Conservation (phyloP, 306 rosid genomes). For the Astragalus membranaceus region DNA sequence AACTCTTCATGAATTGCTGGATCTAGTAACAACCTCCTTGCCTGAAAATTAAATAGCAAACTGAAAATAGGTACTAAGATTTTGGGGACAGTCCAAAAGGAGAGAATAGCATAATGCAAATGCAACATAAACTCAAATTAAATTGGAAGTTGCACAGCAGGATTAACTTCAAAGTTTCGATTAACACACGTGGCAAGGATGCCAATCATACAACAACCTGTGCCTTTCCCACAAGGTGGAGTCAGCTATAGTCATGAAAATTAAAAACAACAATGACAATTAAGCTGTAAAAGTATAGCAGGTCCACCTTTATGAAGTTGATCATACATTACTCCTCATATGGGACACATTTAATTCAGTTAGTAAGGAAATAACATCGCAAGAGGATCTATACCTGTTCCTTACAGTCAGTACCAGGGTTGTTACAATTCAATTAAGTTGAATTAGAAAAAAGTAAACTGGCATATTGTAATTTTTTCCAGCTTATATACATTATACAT, state of each 20-base stretch:
- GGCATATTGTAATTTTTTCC: no score
- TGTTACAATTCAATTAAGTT: no score
- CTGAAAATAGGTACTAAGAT: not conserved
- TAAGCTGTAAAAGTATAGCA: no score
- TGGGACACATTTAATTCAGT: no score
- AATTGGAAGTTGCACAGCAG: not conserved
- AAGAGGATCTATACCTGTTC: no score
- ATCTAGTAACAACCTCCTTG: constrained; percentile 81
- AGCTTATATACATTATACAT: no score
- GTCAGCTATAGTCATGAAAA: not conserved
- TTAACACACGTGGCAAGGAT: not conserved
- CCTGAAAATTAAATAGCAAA: constrained; percentile 41
- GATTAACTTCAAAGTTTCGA: not conserved
- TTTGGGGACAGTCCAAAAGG: not conserved
- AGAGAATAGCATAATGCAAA: not conserved
- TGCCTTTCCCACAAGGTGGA: not conserved
- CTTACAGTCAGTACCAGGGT: no score
- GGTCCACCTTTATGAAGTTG: no score
- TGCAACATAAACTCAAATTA: not conserved
- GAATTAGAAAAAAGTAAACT: no score
- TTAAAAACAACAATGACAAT: no score
- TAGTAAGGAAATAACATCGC: no score
- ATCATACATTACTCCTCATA: no score
- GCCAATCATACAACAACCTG: not conserved
- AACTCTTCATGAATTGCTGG: constrained; percentile 96